Base-by-base conservation (phyloP, 2,329 filamentous ascomycete species). In the Fusarium transvaalense region DNA sequence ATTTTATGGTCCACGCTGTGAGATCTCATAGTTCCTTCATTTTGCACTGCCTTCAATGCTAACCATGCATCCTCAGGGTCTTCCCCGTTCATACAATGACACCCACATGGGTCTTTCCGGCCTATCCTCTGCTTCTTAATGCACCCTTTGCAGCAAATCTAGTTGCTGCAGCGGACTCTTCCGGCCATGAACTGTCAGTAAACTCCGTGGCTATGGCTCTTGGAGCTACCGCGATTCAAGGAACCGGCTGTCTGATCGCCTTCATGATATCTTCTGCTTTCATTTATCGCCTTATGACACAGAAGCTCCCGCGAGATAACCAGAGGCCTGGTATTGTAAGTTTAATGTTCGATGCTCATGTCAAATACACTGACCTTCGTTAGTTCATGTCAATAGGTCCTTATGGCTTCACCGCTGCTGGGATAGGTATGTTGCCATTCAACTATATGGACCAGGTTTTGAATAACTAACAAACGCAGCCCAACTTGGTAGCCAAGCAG, bases 201-300 rank as follows among this genome's bases (percentile, higher is more conserved):
- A 81, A 85, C 60, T 76, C 78, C 6, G 73, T 83, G 0, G 80
- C 84, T 2, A 81, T 88, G 41, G 81, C 85, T 0, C 75, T 86
- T 15, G 81, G 82, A 13, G 83, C 84, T 10, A 72, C 86, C 23
- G 80, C 84, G 0, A 79, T 84, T 1, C 86, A 88, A 70, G 86
- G 85, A 9, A 85, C 84, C 2, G 86, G 85, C 0, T 88, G 85
- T 64, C 78, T 88, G 4, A 85, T 88, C 45, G 83, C 83, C 47
- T 85, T 95, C 61, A 94, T 94, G 90, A 92, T 97, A 27, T 94
- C 93, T 66, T 88, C 91, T 2, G 91, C 93, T 50, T 96, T 94
- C 75, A 87, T 97, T 50, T 96, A 96, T 76, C 88, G 93, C 31
- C 84, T 97, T 29, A 96, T 96, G 92, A 95, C 92, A 0, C 91